phyloP scores from a whole-genome alignment of 2,329 filamentous ascomycete species.

The Scedosporium minutisporum region DNA sequence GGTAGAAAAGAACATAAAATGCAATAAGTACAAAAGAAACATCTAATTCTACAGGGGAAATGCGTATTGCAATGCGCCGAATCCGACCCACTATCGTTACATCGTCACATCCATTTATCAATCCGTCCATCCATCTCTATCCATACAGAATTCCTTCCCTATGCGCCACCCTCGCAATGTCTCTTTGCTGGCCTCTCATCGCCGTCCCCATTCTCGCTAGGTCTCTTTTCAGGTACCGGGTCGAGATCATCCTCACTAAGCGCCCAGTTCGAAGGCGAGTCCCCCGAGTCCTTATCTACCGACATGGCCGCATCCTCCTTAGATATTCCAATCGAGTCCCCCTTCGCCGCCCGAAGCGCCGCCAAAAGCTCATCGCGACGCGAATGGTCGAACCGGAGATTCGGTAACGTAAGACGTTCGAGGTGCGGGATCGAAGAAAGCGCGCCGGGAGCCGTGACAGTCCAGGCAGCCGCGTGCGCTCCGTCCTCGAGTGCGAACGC shows the following conservation, averaged over 20 bases:
- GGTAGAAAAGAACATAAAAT: not conserved
- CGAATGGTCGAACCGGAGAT: not conserved
- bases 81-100: not conserved
- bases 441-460: slow-evolving; percentile 9
- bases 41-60: not conserved
- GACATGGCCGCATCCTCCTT: not conserved
- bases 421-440: slow-evolving; percentile 10
- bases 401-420: not conserved
- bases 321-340: not conserved
- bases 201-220: not conserved
- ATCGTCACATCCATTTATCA: not conserved
- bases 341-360: slow-evolving; percentile 3
- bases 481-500: slow-evolving; percentile 6
- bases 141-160: not conserved
- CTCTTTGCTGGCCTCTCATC: not conserved
- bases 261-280: slow-evolving; percentile 7
- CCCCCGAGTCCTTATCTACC: not conserved
- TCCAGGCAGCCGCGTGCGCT: slow-evolving; percentile 9
- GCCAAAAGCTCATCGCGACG: slow-evolving; percentile 4
- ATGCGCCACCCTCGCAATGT: not conserved
- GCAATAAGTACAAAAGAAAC: not conserved
- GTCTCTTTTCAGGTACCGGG: not conserved
- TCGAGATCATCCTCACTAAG: not conserved
- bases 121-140: not conserved
- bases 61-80: not conserved